Conservation (phyloP, 192 early-diverging fungal genomes). For the Coemansia sp. region DNA sequence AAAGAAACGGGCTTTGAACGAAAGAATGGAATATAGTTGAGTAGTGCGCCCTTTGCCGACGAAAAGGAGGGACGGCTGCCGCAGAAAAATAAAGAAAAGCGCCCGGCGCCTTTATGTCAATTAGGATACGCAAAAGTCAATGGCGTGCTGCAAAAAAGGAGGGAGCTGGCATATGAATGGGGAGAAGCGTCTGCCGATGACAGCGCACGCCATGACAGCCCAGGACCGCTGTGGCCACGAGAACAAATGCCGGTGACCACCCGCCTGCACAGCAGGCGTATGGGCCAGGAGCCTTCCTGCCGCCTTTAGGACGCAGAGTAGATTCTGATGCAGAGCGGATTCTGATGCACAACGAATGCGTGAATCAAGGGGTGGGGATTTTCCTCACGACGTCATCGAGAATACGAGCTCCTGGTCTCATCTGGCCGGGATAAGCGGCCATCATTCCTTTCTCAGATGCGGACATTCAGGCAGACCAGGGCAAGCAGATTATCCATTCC, state of each 20-base stretch:
- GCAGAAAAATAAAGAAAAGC: neutral
- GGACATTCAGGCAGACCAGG: neutral
- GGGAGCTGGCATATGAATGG: neutral
- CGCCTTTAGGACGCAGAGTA: neutral
- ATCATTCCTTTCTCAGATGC: neutral
- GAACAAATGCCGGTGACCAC: neutral
- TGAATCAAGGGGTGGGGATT: neutral
- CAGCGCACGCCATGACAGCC: no score
- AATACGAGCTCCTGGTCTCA: neutral
- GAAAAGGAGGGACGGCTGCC: neutral
- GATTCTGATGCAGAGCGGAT: neutral
- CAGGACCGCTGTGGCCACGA: neutral
- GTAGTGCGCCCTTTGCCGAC: neutral
- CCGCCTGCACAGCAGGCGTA: neutral
- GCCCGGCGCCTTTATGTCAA: conserved; percentile 4
- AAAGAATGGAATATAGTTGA: neutral
- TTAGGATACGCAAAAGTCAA: conserved; percentile 10
- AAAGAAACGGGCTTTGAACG: conserved; percentile 5
- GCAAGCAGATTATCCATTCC: neutral
- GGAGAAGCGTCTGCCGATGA: neutral
- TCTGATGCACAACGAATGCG: neutral
- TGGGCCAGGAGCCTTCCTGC: neutral
- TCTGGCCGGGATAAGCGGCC: neutral
- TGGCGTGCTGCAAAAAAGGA: conserved; percentile 1
- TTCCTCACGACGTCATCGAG: conserved; percentile 1